Evolutionary conservation across 2,329 filamentous ascomycete species (phyloP), one percentile per base, ranked within the genome.

Genomic region (Elsinoe batatas): DNA sequence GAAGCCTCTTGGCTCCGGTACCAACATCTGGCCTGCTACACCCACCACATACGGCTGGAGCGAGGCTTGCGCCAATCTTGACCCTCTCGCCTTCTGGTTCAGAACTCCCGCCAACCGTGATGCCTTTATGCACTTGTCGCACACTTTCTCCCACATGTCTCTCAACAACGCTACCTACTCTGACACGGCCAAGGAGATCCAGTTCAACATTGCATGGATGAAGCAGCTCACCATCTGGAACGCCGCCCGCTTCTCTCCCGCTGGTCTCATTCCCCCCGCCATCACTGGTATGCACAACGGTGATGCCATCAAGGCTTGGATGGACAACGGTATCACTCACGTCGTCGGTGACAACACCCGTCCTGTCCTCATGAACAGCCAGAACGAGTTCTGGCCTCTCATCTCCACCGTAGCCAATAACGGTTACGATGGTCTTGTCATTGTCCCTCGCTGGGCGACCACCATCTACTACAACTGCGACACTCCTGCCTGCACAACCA

Each of bases 391-490:
- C 67, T 82, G 78, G 74, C 77, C 80, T 0, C 71, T 79, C 35
- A 79, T 75, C 50, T 78, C 74, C 49, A 81, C 69, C 2, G 71
- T 75, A 0, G 72, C 66, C 0, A 63, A 59, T 10, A 79, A 83
- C 61, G 80, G 80, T 0, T 79, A 76, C 60, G 75, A 68, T 40
- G 80, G 81, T 1, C 71, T 82, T 38, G 74, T 74, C 57, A 73
- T 83, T 50, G 77, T 80, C 63, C 79, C 79, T 3, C 78, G 81
- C 44, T 84, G 76, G 76, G 77, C 80, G 1, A 80, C 79, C 2
- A 76, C 78, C 40, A 83, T 84, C 58, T 84, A 83, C 70, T 84
- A 80, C 72, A 82, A 84, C 68, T 83, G 81, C 65, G 76, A 81
- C 63, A 74, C 74, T 13, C 72, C 78, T 2, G 71, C 67, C 18